Evolutionary conservation across 2,329 filamentous ascomycete genomes (phyloP).

Genomic region (Microdochium paspali): DNA sequence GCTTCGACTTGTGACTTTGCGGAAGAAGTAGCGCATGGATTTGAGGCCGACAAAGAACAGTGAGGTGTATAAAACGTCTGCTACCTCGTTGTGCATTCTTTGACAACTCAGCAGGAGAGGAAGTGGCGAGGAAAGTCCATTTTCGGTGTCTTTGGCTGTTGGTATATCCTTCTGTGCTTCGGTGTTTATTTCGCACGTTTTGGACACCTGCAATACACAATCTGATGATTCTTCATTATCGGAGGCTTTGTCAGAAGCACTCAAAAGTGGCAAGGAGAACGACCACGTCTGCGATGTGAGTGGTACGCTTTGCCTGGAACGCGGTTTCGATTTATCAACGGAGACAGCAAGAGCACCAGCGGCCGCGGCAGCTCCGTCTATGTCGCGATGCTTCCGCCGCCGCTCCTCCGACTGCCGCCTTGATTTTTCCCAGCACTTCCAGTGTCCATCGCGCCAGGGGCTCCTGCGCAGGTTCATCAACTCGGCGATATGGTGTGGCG

Average conservation of each 20-base stretch:
- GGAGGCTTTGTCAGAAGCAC: no score
- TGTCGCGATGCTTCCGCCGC: neutral
- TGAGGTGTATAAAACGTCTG: constrained; percentile 1
- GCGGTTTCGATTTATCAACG: neutral
- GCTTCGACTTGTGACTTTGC: neutral
- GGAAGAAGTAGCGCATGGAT: constrained; percentile 1
- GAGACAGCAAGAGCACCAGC: neutral
- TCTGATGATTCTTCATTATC: no score
- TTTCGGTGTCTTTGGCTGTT: neutral
- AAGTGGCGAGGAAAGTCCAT: neutral
- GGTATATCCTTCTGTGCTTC: no score
- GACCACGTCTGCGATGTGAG: neutral
- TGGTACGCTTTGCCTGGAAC: neutral
- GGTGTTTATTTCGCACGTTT: no score
- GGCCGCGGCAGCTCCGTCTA: neutral
- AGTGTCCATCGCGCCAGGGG: constrained; percentile 2
- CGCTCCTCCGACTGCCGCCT: neutral
- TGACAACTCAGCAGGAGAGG: neutral
- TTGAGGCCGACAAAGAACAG: constrained; percentile 1
- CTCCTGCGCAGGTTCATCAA: neutral
- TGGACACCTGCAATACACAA: no score
- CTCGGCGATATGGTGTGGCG: neutral
- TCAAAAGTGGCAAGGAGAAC: neutral
- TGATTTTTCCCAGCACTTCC: neutral
- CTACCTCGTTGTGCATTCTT: constrained; percentile 1